Base-by-base conservation (phyloP, 768 basidiomycete species). In the Plicaturopsis crispa region DNA sequence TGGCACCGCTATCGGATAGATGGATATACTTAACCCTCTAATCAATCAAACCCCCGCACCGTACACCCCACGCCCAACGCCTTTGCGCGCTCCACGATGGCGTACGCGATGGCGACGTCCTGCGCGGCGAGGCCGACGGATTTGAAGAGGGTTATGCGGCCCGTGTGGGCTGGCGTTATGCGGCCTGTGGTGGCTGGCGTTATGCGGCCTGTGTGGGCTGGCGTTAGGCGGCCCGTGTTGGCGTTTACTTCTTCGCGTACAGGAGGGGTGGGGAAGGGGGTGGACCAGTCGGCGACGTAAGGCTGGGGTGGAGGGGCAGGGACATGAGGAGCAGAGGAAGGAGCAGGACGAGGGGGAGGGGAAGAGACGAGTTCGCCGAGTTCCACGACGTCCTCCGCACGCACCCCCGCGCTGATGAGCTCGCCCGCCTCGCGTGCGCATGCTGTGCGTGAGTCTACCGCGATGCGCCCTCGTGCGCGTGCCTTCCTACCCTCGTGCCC, bases 71-170 rank as follows among this genome's bases (percentile, higher is more conserved):
- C 46, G 1, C 65, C 67, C 49, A 69, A 57, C 38, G 62, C 51
- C 47, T 76, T 61, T 2, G 89, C 88, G 36, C 66, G 67, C 4
- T 70, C 59, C 2, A 89, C 70, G 1, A 90, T 75, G 2, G 81
- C 72, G 39, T 61, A 67, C 7, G 87, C 78, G 41, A 93, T 86
- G 0, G 80, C 84, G 4, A 87, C 84, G 47, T 94, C 91, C 50
- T 93, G 90, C n/a, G 87, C 59, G 1, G 84, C 87, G 5, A 91
- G 59, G 2, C 91, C 90, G 4, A 93, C 91, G 0, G 83, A 85
- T 60, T 92, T 93, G 72, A 89, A 92, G 20, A 93, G 68, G 1
- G 81, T 85, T 8, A 91, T 66, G 1, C 70, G 67, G 1, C 73
- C 76, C 3, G 53, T 45, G 18, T 7, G 48, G 17, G 34, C 41